Conservation (phyloP, 805 yeast species). For the Cyberlindnera americana region DNA sequence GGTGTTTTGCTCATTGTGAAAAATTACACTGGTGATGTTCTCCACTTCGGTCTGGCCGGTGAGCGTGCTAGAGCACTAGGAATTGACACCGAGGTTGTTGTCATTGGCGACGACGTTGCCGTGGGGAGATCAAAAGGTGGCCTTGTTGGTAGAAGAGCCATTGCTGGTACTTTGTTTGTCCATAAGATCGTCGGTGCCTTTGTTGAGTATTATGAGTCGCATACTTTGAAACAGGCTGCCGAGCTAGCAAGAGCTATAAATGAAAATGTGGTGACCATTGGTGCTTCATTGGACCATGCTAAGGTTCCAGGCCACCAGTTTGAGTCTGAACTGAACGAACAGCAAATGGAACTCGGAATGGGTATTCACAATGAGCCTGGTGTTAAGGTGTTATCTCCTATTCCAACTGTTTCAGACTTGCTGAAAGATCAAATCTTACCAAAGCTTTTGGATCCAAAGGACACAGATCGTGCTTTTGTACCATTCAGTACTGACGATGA, state of each 20-base stretch:
- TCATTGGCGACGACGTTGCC: conserved; percentile 90
- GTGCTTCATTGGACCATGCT: conserved; percentile 86
- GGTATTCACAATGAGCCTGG: conserved; percentile 98
- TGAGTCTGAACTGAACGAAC: conserved; percentile 47
- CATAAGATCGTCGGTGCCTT: conserved; percentile 85
- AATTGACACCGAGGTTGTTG: conserved; percentile 62
- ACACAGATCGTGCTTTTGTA: conserved; percentile 79
- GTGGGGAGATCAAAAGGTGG: conserved; percentile 89
- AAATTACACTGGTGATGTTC: conserved; percentile 91
- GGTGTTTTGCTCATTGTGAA: conserved; percentile 82
- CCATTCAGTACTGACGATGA: conserved; percentile 62
- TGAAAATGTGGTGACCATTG: conserved; percentile 74
- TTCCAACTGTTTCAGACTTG: conserved; percentile 68
- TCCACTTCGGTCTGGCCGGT: conserved; percentile 89
- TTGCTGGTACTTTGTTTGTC: conserved; percentile 86
- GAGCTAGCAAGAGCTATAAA: conserved; percentile 58
- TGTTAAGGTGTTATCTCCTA: conserved; percentile 45
- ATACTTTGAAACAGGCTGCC: conserved; percentile 49
- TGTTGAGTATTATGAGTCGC: conserved; percentile 38
- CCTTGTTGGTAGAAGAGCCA: conserved; percentile 90
- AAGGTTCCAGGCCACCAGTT: conserved; percentile 80
- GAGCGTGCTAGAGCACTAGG: conserved; percentile 85
- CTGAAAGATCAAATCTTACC: conserved; percentile 54
- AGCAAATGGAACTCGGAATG: conserved; percentile 87
- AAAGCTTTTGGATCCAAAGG: conserved; percentile 57